Conservation (phyloP, 1,139 yeast species). For the Hansenula sp. region DNA sequence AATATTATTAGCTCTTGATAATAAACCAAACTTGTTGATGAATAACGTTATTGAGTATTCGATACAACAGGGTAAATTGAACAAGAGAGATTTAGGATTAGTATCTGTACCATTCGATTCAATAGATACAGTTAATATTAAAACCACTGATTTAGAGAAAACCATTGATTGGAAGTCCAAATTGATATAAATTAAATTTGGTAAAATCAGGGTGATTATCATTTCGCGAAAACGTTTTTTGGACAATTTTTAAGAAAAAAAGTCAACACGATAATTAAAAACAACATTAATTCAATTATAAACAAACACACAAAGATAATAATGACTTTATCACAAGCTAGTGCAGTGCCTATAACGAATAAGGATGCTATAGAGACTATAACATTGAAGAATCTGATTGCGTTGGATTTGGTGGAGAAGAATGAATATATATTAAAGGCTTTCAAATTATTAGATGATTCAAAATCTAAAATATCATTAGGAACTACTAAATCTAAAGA, state of each 20-base stretch:
- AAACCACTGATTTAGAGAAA: constrained; percentile 20
- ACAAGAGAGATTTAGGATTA: constrained; percentile 29
- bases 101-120: constrained; percentile 30
- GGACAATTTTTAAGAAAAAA: not conserved
- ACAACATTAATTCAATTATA: not conserved
- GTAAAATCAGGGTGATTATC: not conserved
- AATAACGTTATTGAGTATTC: constrained; percentile 22
- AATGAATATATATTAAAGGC: constrained; percentile 18
- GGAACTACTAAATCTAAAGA: not conserved
- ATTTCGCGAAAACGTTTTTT: not conserved
- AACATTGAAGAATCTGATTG: constrained; percentile 21
- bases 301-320: not conserved
- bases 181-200: not conserved
- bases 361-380: constrained; percentile 16
- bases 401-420: constrained; percentile 20
- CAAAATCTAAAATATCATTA: constrained; percentile 5
- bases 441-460: constrained; percentile 17
- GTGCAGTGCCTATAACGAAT: constrained; percentile 13
- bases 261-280: not conserved
- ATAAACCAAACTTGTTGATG: constrained; percentile 31
- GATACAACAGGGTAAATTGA: constrained; percentile 3
- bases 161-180: constrained; percentile 20
- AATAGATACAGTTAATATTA: constrained; percentile 22
- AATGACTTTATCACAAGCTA: constrained; percentile 21
- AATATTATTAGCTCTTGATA: constrained; percentile 32